Conservation (phyloP, 441 rosid genomes). For the Populus hybrid region DNA sequence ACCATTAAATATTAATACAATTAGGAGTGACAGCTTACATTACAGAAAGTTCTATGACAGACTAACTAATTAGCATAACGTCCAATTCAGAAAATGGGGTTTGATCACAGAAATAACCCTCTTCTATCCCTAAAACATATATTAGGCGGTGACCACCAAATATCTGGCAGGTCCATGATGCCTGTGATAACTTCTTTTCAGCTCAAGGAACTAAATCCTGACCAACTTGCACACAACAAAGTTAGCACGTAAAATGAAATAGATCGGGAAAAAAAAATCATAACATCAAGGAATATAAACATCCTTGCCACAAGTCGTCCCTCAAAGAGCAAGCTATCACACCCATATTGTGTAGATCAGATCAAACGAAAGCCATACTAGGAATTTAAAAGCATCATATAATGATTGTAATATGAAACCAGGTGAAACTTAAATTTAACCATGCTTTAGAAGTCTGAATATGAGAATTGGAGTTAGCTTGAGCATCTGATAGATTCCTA, state of each 20-base stretch:
- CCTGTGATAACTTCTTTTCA: slow-evolving; percentile 23
- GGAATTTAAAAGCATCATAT: background rate
- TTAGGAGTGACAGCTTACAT: background rate
- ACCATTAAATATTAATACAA: background rate
- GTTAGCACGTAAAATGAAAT: slow-evolving; percentile 24
- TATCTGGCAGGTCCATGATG: slow-evolving; percentile 29
- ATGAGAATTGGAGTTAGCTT: background rate
- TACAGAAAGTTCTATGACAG: slow-evolving; percentile 10
- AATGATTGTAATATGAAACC: background rate
- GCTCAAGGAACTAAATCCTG: slow-evolving; percentile 35
- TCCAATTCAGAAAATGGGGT: background rate
- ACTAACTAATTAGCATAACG: background rate
- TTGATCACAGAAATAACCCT: background rate
- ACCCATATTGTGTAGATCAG: background rate
- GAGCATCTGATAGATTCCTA: background rate
- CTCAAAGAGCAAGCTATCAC: background rate
- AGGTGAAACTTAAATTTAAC: background rate
- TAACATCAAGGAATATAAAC: background rate
- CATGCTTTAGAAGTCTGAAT: background rate
- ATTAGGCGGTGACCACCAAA: slow-evolving; percentile 14
- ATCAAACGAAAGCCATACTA: background rate
- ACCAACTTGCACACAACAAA: slow-evolving; percentile 34
- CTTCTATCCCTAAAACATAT: background rate
- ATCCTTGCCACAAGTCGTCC: background rate
- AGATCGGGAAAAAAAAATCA: background rate